Evolutionary conservation across 495 filamentous ascomycete species (phyloP), one percentile per base, ranked within the genome.

Genomic region (Rostrohypoxylon terebratum): DNA sequence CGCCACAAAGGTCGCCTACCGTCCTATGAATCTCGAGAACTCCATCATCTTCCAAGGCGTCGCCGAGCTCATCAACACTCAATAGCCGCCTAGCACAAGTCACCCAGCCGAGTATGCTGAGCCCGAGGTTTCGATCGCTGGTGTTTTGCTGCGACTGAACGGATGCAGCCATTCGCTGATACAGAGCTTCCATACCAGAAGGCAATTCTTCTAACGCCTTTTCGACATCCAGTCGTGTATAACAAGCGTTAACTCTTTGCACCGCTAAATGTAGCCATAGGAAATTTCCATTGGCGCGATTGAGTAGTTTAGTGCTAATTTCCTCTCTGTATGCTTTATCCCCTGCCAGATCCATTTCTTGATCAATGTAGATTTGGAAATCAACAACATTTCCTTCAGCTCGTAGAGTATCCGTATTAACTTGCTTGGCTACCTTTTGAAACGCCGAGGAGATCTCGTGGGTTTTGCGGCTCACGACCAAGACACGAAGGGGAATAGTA

Each of bases 121-220:
- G 55, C 7, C 78, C 78, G 4, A 85, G 54, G 7, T 33, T 31
- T 20, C 48, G 48, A 3, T 66, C 66, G 47, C 83, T 69, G 1
- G 66, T 36, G 16, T 63, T 0, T 1, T 50, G 45, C 25, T 68
- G 59, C 0, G 66, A 71, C 18, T 53, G 38, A 0, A 73, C 36
- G 0, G 76, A 63, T 1, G 53, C 58, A 4, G 73, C 77, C 78
- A 83, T 83, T 0, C 82, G 79, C 13, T 74, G 25, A 59, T 83
- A 85, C 4, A 85, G 20, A 0, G 68, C 63, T 25, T 83, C 79
- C 82, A 85, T 83, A 2, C 76, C 83, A 21, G 61, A 50, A 2
- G 83, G 83, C 1, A 83, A 48, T 18, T 83, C 68, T 13, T 80
- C 23, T 4, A 85, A 73, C 7, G 78, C 81, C 8, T 48, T 16